Conservation (phyloP, 768 basidiomycete genomes). For the Plicaturopsis crispa region DNA sequence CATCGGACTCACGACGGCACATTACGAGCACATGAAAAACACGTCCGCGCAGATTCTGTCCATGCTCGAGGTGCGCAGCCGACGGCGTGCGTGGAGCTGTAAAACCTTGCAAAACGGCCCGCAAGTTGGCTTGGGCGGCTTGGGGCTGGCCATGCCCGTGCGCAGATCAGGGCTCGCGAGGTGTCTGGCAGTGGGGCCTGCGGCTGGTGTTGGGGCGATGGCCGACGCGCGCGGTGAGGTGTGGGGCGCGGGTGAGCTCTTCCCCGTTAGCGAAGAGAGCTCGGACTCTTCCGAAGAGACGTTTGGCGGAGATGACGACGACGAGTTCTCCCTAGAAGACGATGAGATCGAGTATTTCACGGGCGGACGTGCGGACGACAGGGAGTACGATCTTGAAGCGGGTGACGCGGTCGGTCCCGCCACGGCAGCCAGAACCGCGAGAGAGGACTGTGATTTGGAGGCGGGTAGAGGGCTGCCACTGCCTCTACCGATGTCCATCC, state of each 20-base stretch:
- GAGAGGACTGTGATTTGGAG: too few relatives aligned
- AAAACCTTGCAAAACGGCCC: too few relatives aligned
- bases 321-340: slow-evolving; percentile 13
- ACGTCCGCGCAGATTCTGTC: slow-evolving; percentile 15
- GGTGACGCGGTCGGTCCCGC: slow-evolving; percentile 22
- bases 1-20: slow-evolving; percentile 18
- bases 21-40: slow-evolving; percentile 1
- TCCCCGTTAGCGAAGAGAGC: slow-evolving; percentile 38
- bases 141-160: slow-evolving; percentile 44
- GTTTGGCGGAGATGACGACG: slow-evolving; percentile 19
- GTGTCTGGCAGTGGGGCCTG: slow-evolving; percentile 9
- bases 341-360: too few relatives aligned
- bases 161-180: slow-evolving; percentile 38
- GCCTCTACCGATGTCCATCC: too few relatives aligned
- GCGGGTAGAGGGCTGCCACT: too few relatives aligned
- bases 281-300: too few relatives aligned
- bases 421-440: slow-evolving; percentile 11
- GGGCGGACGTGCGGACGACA: too few relatives aligned
- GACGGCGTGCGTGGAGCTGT: slow-evolving; percentile 63
- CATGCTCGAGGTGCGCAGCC: slow-evolving; percentile 48
- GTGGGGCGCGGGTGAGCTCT: slow-evolving; percentile 13
- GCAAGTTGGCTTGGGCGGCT: slow-evolving; percentile 21
- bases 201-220: slow-evolving; percentile 10
- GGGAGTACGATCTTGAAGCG: slow-evolving; percentile 20
- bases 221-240: slow-evolving; percentile 14